Base-by-base conservation (phyloP, 805 yeast species). In the Kurtzmaniella cleridarum region DNA sequence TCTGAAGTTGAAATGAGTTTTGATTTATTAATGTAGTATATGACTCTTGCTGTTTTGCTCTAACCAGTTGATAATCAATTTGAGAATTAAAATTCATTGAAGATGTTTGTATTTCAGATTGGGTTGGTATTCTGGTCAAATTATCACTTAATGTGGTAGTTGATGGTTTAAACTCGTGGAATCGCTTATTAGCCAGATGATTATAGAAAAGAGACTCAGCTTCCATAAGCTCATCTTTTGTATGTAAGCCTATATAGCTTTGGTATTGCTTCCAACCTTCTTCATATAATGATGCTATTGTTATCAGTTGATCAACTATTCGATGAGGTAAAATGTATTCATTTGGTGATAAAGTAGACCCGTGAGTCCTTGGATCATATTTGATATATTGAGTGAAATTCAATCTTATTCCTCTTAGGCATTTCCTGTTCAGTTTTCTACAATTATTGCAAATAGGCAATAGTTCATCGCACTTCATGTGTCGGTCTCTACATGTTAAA, bases 391-490 rank as follows among this genome's bases (percentile, higher is more conserved):
- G 75, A 28, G 70, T 61, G 49, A 73, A 71, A 46, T 71, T 73
- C 32, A 71, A 55, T 38, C 75, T 60, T 10, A 63, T 53, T 1
- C 78, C 78, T 40, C 75, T 54, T 46, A 66, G 64, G 46, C 81
- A 75, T 34, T 58, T 60, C 30, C 76, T 59, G 34, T 69, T 65
- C 8, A 78, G 68, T 38, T 72, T 74, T 36, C 72, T 60, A 54
- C 84, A 66, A 49, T 78, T 76, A 30, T 70, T 65, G 54, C 86
- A 80, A 27, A 73, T 73, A 1, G 86, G 86, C 39, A 71, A 71
- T 30, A 68, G 73, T 53, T 78, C 83, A 50, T 80, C 85, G 57
- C 86, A 80, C 51, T 79, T 80, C 65, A 79, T 76, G 55, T 81
- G 80, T 32, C 85, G 66, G 42, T 77, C 76, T 38, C 85, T 73